Percentiles rank a stretch among this genome's conserved stretches.
These are phyloP conservation scores for Xanthoconium stramineum DNA, from an alignment of 768 basidiomycete species.

Conservation along the genomic window DNA sequence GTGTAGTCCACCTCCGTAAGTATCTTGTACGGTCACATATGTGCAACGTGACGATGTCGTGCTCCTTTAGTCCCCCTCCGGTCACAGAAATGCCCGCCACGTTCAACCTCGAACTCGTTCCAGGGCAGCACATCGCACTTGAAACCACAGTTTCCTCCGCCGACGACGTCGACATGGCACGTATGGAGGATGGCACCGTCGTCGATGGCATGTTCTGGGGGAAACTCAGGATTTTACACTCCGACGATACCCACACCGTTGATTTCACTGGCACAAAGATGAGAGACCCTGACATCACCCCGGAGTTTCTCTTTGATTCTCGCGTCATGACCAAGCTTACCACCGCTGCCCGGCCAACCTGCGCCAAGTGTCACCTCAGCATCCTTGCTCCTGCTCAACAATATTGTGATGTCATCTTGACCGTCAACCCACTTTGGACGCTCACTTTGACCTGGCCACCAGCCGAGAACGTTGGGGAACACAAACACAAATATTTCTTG, in stretches of 20 bases:
- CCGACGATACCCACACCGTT: slow-evolving; percentile 72
- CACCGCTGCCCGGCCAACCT: slow-evolving; percentile 66
- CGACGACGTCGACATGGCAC: slow-evolving; percentile 85
- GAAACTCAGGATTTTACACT: slow-evolving; percentile 78
- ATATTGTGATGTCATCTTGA: slow-evolving; percentile 76
- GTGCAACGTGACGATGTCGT: slow-evolving; percentile 1
- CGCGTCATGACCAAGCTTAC: slow-evolving; percentile 76
- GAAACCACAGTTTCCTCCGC: slow-evolving; percentile 76
- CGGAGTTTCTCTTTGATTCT: slow-evolving; percentile 72
- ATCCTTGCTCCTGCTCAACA: slow-evolving; percentile 70
- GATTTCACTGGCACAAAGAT: slow-evolving; percentile 82
- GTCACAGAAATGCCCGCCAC: slow-evolving; percentile 84
- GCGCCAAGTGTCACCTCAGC: slow-evolving; percentile 73
- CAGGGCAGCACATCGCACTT: slow-evolving; percentile 75
- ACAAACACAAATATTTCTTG: slow-evolving; percentile 80
- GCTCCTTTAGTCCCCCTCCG: slow-evolving; percentile 50
- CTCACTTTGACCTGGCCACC: slow-evolving; percentile 76
- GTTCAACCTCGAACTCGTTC: slow-evolving; percentile 77
- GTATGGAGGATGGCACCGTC: slow-evolving; percentile 84
- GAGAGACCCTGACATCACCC: slow-evolving; percentile 57
- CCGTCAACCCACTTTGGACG: slow-evolving; percentile 72
- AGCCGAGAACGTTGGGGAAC: slow-evolving; percentile 61
- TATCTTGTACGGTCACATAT: slow-evolving; percentile 18
- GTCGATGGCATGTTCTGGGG: slow-evolving; percentile 90
- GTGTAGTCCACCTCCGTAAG: slow-evolving; percentile 49